Evolutionary conservation across 352 stramenopile genomes (phyloP).

Genomic region (Phytopythium litorale): DNA sequence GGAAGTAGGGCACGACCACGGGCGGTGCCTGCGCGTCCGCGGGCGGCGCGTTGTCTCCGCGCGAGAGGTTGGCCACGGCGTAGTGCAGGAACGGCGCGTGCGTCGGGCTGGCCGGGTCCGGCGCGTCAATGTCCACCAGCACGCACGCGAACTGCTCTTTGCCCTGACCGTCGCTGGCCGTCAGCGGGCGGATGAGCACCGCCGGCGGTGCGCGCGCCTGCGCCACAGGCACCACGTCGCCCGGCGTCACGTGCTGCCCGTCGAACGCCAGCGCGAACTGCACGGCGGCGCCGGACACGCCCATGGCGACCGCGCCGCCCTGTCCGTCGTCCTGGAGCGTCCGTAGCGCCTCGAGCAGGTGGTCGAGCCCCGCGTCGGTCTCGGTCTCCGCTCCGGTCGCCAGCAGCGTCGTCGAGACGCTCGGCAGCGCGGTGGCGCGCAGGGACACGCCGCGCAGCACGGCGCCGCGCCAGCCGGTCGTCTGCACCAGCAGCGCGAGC

Average conservation of each 20-base stretch:
- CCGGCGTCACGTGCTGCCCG: neutral
- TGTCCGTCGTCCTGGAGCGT: constrained; percentile 1
- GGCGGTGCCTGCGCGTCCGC: constrained; percentile 3
- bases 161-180: constrained; percentile 1
- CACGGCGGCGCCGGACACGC: constrained; percentile 4
- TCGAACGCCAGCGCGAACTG: constrained; percentile 27
- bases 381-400: constrained; percentile 9
- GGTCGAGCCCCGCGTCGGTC: neutral
- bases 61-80: constrained; percentile 37
- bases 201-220: constrained; percentile 29
- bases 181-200: constrained; percentile 15
- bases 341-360: constrained; percentile 12
- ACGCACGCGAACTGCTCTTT: constrained; percentile 48
- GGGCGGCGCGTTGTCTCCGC: neutral
- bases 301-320: neutral
- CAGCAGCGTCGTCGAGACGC: constrained; percentile 2
- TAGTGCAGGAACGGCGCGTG: constrained; percentile 74
- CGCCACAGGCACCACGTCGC: constrained; percentile 3
- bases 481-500: constrained; percentile 31
- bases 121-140: constrained; percentile 70
- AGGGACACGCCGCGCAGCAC: neutral
- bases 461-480: constrained; percentile 17
- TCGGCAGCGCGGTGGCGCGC: neutral
- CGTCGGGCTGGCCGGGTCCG: constrained; percentile 37
- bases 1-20: constrained; percentile 54